Percentiles rank a stretch among this genome's conserved stretches.
These are phyloP conservation scores for Vigna nakashimae DNA, from an alignment of 306 rosid genomes.

Conservation along the genomic window DNA sequence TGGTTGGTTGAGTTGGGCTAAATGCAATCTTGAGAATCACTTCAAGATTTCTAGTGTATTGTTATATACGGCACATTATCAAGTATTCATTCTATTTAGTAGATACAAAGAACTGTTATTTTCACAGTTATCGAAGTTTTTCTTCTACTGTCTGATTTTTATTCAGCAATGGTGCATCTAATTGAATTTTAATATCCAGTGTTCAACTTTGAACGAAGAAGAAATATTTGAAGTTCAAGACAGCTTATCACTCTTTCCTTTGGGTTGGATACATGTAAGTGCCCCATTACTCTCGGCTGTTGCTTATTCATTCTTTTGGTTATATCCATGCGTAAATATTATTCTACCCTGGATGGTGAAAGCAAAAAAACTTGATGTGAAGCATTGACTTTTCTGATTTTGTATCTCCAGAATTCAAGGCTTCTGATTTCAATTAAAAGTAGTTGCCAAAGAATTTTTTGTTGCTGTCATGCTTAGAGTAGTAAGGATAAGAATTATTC, in stretches of 20 bases:
- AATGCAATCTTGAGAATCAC: neutral
- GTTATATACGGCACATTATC: conserved; percentile 8
- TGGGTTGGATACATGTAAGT: conserved; percentile 99
- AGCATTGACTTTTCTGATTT: conserved; percentile 28
- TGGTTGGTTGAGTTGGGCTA: neutral
- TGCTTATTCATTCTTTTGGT: conserved; percentile 15
- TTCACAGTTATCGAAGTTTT: neutral
- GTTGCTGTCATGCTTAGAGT: conserved; percentile 24
- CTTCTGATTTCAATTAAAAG: conserved; percentile 9
- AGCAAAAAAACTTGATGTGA: neutral
- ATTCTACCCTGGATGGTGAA: conserved; percentile 28
- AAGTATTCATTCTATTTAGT: conserved; percentile 11
- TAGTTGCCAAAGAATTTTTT: conserved; percentile 13
- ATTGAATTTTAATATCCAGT: conserved; percentile 60
- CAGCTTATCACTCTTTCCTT: conserved; percentile 85
- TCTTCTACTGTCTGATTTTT: conserved; percentile 21
- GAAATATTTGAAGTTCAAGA: conserved; percentile 99
- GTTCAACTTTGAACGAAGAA: conserved; percentile 96
- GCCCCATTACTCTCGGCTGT: conserved; percentile 36
- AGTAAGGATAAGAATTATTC: conserved; percentile 4
- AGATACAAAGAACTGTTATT: conserved; percentile 41
- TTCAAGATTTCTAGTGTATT: neutral
- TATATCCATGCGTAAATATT: conserved; percentile 22
- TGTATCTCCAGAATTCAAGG: conserved; percentile 7
- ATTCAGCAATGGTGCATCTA: conserved; percentile 26